phyloP scores from a whole-genome alignment of 768 basidiomycete genomes.

The Naematelia aurantialba region DNA sequence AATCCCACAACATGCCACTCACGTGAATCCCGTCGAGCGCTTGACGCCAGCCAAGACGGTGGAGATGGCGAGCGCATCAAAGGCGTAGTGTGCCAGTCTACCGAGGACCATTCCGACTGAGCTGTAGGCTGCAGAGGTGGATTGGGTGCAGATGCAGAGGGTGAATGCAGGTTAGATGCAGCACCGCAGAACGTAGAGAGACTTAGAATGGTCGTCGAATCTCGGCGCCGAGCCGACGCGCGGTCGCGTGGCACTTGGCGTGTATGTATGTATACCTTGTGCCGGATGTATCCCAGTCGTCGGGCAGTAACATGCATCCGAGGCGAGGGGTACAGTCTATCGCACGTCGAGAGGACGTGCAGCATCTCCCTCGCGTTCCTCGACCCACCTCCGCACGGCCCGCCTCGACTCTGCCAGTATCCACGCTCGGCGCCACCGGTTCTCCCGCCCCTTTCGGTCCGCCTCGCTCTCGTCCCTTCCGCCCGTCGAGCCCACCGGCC shows the following conservation, averaged over 20 bases:
- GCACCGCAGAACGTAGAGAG: not conserved
- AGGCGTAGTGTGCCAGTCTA: constrained; percentile 72
- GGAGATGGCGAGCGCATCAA: constrained; percentile 80
- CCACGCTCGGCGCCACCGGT: constrained; percentile 47
- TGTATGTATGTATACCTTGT: too few species aligned
- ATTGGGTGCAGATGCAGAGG: not conserved
- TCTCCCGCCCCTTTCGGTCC: constrained; percentile 53
- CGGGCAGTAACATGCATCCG: too few species aligned
- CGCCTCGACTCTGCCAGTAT: constrained; percentile 66
- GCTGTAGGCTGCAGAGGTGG: too few species aligned
- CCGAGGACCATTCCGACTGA: constrained; percentile 57
- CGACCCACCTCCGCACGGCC: constrained; percentile 77
- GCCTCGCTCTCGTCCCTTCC: constrained; percentile 51
- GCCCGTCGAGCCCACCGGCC: not conserved
- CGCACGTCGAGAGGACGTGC: not conserved
- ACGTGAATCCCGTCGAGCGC: constrained; percentile 86
- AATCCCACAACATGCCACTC: constrained; percentile 52
- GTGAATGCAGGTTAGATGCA: not conserved
- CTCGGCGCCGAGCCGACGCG: not conserved
- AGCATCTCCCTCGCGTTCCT: constrained; percentile 52
- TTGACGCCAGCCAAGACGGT: constrained; percentile 87
- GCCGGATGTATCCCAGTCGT: too few species aligned
- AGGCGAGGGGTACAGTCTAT: too few species aligned
- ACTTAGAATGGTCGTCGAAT: not conserved
- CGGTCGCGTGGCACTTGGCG: not conserved